These are phyloP conservation scores for Gentiana dahurica DNA, from an alignment of 257 asterid genomes.

Conservation along the genomic window DNA sequence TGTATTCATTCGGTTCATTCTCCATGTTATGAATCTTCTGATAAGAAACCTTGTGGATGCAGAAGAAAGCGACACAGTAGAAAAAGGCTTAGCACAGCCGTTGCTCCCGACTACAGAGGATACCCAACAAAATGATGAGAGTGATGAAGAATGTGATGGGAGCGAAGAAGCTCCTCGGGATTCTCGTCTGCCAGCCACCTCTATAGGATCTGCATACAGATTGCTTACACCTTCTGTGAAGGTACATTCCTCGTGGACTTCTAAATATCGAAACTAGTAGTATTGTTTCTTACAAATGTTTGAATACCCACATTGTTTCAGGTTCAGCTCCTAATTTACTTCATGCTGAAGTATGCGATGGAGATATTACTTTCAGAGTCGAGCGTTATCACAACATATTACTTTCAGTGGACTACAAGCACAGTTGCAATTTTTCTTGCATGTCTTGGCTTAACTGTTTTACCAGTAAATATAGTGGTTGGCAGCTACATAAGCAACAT, in stretches of 20 bases:
- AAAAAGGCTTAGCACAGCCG: constrained; percentile 75
- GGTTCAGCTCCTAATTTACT: constrained; percentile 96
- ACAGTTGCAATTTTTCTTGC: constrained; percentile 80
- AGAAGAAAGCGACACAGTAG: constrained; percentile 54
- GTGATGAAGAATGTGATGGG: constrained; percentile 58
- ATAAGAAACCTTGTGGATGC: constrained; percentile 13
- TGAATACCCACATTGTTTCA: constrained; percentile 25
- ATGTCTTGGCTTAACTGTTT: constrained; percentile 86
- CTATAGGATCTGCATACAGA: constrained; percentile 70
- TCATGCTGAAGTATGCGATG: constrained; percentile 97
- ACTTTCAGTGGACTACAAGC: constrained; percentile 88
- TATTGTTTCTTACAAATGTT: background rate
- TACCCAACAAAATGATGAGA: constrained; percentile 48
- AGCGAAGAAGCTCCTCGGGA: constrained; percentile 88
- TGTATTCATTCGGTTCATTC: background rate
- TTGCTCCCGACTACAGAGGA: constrained; percentile 46
- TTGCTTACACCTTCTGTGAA: constrained; percentile 92
- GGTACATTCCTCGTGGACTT: constrained; percentile 22
- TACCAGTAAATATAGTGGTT: constrained; percentile 74
- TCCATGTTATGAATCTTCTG: constrained; percentile 8
- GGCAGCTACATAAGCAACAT: constrained; percentile 94
- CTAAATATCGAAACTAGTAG: too few species aligned
- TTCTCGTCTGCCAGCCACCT: constrained; percentile 72
- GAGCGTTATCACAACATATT: constrained; percentile 81
- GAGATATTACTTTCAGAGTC: constrained; percentile 95